Conservation (phyloP, 1,139 yeast genomes). For the Kurtzmaniella quercitrusa region DNA sequence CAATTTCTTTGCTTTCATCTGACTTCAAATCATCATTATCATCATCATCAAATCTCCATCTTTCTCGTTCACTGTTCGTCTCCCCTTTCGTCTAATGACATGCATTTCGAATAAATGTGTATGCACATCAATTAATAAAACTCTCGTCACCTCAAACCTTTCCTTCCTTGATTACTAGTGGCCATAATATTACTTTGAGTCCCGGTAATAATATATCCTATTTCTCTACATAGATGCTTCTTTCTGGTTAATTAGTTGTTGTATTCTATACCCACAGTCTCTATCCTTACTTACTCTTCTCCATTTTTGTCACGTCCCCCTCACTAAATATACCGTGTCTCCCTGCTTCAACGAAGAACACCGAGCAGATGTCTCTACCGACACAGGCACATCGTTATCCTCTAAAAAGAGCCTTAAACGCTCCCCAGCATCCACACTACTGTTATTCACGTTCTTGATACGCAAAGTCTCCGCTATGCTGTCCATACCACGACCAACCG, state of each 20-base stretch:
- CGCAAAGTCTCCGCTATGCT: conserved; percentile 52
- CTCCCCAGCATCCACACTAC: conserved; percentile 37
- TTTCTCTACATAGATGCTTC: background rate
- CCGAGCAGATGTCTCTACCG: conserved; percentile 33
- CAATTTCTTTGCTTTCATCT: too few species aligned
- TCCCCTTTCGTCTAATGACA: too few species aligned
- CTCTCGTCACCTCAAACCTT: too few species aligned
- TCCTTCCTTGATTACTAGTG: too few species aligned
- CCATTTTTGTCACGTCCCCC: conserved; percentile 22
- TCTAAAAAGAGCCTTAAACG: conserved; percentile 43
- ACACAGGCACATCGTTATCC: conserved; percentile 21
- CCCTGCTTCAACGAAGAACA: conserved; percentile 45
- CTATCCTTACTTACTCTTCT: background rate
- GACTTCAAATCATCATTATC: too few species aligned
- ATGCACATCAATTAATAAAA: too few species aligned
- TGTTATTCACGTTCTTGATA: conserved; percentile 55
- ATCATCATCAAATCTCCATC: too few species aligned
- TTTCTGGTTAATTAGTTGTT: too few species aligned
- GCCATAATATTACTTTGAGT: too few species aligned
- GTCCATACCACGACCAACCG: conserved; percentile 76
- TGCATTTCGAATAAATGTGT: too few species aligned
- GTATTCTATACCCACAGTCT: background rate
- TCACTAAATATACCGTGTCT: conserved; percentile 53
- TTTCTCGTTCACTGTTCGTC: too few species aligned
- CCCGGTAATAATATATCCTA: too few species aligned